Base-by-base conservation (phyloP, 352 stramenopile species). In the Globisporangium viniferum region DNA sequence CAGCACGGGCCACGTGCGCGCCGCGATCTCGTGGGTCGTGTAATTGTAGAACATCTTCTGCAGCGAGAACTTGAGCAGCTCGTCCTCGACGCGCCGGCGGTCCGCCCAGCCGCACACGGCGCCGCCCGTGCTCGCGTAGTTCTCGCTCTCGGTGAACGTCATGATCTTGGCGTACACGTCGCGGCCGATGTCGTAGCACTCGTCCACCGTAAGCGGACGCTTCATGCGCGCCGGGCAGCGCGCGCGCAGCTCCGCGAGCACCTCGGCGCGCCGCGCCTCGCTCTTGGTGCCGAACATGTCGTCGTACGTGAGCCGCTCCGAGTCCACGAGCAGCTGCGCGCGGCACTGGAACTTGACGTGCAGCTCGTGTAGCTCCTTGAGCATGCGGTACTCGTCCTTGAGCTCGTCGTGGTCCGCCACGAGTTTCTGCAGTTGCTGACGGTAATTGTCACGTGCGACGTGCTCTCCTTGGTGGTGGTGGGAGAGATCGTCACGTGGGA, bases 31-130 rank as follows among this genome's bases (percentile, higher is more conserved):
- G 44, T 74, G 59, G 14, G 64, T 33, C 22, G 57, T 66, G 27
- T 41, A 10, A 33, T 72, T 58, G 3, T 36, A 63, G 18, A 80
- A 80, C 4, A 64, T 24, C 39, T 82, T 82, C 15, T 55, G 33
- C 7, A 82, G 56, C 44, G 73, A 67, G 33, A 82, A 74, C 54
- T 78, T 79, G 62, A 82, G 55, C 61, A 78, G 29, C 3, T 62
- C 71, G 61, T 76, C 73, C n/a, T 82, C 70, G 39, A 73, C 41
- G 18, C 71, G 62, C 14, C 75, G 75, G 35, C 64, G 71, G 64
- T 78, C 73, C 1, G 44, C 59, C 75, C 75, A 82, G 53, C 75
- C 75, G 53, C 67, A 79, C 41, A 79, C 62, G 0, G 65, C 46
- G 0, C 66, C 66, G 9, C 70, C 73, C 15, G 75, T 78, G 39